Conservation (phyloP, 495 filamentous ascomycete species). For the Geoglossum glabrum region DNA sequence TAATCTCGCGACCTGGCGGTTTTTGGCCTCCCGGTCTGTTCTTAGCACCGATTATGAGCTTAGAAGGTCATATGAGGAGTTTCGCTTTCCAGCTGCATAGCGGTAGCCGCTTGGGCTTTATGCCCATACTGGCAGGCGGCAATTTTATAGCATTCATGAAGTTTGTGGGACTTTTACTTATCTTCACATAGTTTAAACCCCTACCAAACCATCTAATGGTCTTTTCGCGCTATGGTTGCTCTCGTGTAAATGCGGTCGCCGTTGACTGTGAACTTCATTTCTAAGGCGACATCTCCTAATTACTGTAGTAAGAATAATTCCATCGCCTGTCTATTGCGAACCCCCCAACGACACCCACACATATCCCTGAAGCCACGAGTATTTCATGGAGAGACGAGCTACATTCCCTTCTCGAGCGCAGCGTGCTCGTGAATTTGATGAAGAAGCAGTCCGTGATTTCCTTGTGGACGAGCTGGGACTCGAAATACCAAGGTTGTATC, state of each 20-base stretch:
- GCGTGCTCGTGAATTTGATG: constrained; percentile 12
- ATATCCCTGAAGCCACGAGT: background rate
- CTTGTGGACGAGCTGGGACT: constrained; percentile 3
- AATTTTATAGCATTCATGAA: background rate
- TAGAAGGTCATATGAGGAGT: no score
- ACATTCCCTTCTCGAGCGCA: constrained; percentile 7
- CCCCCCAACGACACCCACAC: background rate
- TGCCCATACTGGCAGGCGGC: no score
- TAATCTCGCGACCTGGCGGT: no score
- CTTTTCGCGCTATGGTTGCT: background rate
- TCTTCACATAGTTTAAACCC: background rate
- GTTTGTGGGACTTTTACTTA: background rate
- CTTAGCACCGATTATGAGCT: no score
- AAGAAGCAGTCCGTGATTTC: constrained; percentile 3
- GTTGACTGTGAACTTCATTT: background rate
- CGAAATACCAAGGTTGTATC: constrained; percentile 2
- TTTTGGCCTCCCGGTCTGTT: no score
- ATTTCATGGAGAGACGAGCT: background rate
- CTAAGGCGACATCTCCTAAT: background rate
- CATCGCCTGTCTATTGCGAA: background rate
- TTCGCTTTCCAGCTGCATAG: no score
- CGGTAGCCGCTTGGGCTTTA: no score
- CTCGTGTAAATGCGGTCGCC: background rate
- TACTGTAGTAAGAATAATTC: background rate
- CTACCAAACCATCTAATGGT: background rate